These are phyloP conservation scores for Aethionema arabicum DNA, from an alignment of 345 rosid species.

Conservation along the genomic window DNA sequence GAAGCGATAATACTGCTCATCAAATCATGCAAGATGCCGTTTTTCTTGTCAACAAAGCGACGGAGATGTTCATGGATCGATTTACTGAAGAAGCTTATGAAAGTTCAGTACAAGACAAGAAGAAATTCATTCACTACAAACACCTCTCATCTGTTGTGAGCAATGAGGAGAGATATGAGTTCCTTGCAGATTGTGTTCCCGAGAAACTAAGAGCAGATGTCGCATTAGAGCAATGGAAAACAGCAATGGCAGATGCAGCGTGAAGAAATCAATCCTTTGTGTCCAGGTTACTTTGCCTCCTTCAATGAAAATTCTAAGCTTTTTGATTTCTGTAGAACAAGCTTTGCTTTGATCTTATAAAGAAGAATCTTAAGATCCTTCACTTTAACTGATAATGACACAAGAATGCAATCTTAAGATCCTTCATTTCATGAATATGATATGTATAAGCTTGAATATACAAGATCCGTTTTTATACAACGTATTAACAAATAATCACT, in stretches of 20 bases:
- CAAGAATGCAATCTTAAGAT: too few species aligned
- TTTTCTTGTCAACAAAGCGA: conserved; percentile 75
- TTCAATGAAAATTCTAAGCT: too few species aligned
- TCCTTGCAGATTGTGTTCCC: conserved; percentile 89
- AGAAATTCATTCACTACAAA: conserved; percentile 66
- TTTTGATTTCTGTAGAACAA: too few species aligned
- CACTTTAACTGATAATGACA: too few species aligned
- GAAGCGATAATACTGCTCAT: conserved; percentile 43
- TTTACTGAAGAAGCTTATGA: conserved; percentile 66
- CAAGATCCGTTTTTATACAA: not conserved
- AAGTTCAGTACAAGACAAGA: conserved; percentile 47
- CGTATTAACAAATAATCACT: conserved; percentile 7
- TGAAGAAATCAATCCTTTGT: too few species aligned
- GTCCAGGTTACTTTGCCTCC: too few species aligned
- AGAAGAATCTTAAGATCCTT: too few species aligned
- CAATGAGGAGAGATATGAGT: conserved; percentile 60
- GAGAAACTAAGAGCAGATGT: conserved; percentile 62
- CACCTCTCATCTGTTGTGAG: conserved; percentile 65
- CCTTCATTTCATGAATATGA: not conserved
- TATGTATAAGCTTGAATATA: conserved; percentile 8
- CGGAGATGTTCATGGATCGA: conserved; percentile 66
- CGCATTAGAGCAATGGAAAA: conserved; percentile 52
- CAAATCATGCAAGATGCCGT: conserved; percentile 57
- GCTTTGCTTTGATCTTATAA: too few species aligned
- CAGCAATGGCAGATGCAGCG: conserved; percentile 33